A percentile compares a stretch with the other conserved stretches of the same genome.
These are phyloP conservation scores for Eucalyptus erythrocorys DNA, from an alignment of 345 rosid species.

Conservation along the genomic window DNA sequence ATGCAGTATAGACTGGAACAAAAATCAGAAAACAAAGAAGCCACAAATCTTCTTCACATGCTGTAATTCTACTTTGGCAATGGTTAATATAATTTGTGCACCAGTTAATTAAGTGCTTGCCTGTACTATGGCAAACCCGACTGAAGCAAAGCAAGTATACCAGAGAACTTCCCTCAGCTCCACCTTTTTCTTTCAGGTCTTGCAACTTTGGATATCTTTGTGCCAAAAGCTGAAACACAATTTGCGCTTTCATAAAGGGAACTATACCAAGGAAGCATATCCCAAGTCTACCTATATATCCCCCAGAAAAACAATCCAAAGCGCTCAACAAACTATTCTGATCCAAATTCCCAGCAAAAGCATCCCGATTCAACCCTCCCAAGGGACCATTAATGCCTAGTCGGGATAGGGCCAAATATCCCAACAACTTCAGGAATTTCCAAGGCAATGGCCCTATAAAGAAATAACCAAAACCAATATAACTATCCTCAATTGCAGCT, in stretches of 20 bases:
- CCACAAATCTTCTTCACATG: background rate
- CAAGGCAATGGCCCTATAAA: slow-evolving; percentile 84
- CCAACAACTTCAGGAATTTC: slow-evolving; percentile 82
- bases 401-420: slow-evolving; percentile 71
- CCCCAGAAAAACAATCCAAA: slow-evolving; percentile 93
- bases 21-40: background rate
- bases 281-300: slow-evolving; percentile 91
- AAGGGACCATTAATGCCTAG: slow-evolving; percentile 83
- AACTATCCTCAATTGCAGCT: slow-evolving; percentile 97
- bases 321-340: slow-evolving; percentile 76
- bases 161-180: background rate
- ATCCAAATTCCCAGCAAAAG: slow-evolving; percentile 78
- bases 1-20: background rate
- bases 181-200: background rate
- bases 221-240: background rate
- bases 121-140: background rate
- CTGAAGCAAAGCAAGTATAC: background rate
- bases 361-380: slow-evolving; percentile 82
- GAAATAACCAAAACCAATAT: slow-evolving; percentile 91
- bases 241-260: slow-evolving; percentile 80
- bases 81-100: background rate
- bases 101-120: background rate
- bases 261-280: slow-evolving; percentile 94
- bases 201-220: background rate
- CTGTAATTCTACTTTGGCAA: background rate